Evolutionary conservation across 768 basidiomycete genomes (phyloP).

Genomic region (Pulveroboletus sp.): DNA sequence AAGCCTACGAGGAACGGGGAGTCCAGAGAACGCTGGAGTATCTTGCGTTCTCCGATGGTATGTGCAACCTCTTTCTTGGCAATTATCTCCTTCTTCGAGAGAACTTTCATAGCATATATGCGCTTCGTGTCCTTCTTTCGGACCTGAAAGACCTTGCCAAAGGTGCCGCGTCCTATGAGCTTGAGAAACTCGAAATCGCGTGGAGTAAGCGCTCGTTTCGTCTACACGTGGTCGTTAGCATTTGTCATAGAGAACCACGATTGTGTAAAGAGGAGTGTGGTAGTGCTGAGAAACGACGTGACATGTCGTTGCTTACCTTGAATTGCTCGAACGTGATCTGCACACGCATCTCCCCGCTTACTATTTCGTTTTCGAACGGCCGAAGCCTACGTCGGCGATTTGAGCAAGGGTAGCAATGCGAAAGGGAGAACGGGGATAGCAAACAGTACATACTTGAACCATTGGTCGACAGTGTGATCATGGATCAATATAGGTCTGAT

Average conservation of each 20-base stretch:
- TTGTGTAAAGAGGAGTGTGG: constrained; percentile 25
- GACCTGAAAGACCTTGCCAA: constrained; percentile 98
- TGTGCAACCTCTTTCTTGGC: constrained; percentile 99
- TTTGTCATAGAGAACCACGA: constrained; percentile 18
- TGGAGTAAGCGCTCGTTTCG: constrained; percentile 82
- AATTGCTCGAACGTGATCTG: constrained; percentile 91
- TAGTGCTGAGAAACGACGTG: constrained; percentile 23
- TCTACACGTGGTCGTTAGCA: constrained; percentile 43
- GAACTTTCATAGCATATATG: constrained; percentile 99
- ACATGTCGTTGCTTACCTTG: constrained; percentile 50
- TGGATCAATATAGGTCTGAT: constrained; percentile 89
- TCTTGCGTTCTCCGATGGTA: constrained; percentile 99
- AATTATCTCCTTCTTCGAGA: constrained; percentile 98
- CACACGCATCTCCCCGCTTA: constrained; percentile 90
- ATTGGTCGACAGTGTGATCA: constrained; percentile 93
- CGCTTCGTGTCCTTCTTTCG: constrained; percentile 97
- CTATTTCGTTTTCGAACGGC: constrained; percentile 73
- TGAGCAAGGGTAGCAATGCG: constrained; percentile 13
- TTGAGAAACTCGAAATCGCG: constrained; percentile 98
- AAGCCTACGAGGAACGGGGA: constrained; percentile 97
- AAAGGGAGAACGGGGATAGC: constrained; percentile 11
- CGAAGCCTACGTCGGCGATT: constrained; percentile 47
- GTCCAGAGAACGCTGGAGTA: constrained; percentile 88
- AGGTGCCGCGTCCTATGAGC: constrained; percentile 96
- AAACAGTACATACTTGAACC: constrained; percentile 77